Evolutionary conservation across 768 basidiomycete genomes (phyloP).

Genomic region (Auriscalpium orientale): DNA sequence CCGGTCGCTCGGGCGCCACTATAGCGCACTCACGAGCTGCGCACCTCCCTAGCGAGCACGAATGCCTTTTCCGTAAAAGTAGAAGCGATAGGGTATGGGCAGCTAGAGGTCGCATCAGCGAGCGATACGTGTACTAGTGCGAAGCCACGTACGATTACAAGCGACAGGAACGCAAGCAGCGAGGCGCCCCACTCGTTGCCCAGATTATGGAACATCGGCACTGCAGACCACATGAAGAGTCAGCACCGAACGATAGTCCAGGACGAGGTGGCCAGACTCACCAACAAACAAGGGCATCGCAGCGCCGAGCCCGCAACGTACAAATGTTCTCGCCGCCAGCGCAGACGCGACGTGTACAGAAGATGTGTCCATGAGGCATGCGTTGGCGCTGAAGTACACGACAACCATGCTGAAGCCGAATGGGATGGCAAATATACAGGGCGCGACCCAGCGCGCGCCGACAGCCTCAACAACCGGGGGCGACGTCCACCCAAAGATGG

Average conservation of each 20-base stretch:
- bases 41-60: conserved; percentile 31
- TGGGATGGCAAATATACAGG: conserved; percentile 27
- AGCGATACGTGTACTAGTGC: neutral
- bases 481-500: conserved; percentile 35
- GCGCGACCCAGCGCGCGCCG: conserved; percentile 31
- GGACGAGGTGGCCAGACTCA: neutral
- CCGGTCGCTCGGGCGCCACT: too few relatives aligned
- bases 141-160: conserved; percentile 21
- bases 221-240: neutral
- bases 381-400: conserved; percentile 33
- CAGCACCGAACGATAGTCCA: neutral
- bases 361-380: conserved; percentile 50
- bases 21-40: too few relatives aligned
- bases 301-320: conserved; percentile 27
- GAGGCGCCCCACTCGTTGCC: conserved; percentile 33
- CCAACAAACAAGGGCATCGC: conserved; percentile 28
- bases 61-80: conserved; percentile 28
- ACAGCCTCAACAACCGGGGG: conserved; percentile 27
- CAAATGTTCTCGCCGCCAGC: conserved; percentile 31
- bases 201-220: conserved; percentile 32
- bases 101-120: neutral
- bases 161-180: conserved; percentile 27
- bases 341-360: conserved; percentile 53
- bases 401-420: conserved; percentile 33
- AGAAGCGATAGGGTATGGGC: conserved; percentile 32